These are phyloP conservation scores for Baorangia bicolor DNA, from an alignment of 768 basidiomycete genomes.

Conservation along the genomic window DNA sequence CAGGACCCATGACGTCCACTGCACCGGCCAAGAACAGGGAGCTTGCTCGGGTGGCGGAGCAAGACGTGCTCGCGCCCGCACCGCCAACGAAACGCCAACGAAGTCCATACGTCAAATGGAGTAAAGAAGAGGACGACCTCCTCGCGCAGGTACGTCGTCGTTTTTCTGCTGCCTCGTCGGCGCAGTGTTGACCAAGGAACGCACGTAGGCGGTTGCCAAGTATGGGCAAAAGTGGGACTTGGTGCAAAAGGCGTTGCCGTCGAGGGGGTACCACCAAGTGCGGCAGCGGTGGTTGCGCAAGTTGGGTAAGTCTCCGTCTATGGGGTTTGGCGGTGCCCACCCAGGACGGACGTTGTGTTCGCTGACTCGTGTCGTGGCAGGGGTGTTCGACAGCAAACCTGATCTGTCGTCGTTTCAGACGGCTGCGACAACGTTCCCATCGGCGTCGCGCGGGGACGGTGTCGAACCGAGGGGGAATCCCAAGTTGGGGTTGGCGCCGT, in stretches of 20 bases:
- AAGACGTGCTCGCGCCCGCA: constrained; percentile 16
- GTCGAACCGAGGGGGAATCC: constrained; percentile 35
- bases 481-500: constrained; percentile 38
- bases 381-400: constrained; percentile 38
- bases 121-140: constrained; percentile 42
- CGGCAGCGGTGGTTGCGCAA: constrained; percentile 44
- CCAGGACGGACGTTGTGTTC: background rate
- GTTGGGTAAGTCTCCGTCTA: constrained; percentile 25
- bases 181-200: background rate
- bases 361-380: constrained; percentile 9
- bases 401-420: constrained; percentile 36
- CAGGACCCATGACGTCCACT: background rate
- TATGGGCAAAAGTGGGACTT: constrained; percentile 41
- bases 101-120: constrained; percentile 45
- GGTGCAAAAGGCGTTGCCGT: constrained; percentile 41
- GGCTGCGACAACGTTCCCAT: constrained; percentile 14
- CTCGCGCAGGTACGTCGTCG: constrained; percentile 34
- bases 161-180: background rate
- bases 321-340: background rate
- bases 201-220: constrained; percentile 36
- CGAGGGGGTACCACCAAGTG: constrained; percentile 43
- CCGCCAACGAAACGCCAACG: constrained; percentile 34
- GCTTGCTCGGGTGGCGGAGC: constrained; percentile 29
- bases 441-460: constrained; percentile 11
- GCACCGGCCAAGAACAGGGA: constrained; percentile 20